These are phyloP conservation scores for Elaeagnus macrophylla DNA, from an alignment of 306 rosid species.

Conservation along the genomic window DNA sequence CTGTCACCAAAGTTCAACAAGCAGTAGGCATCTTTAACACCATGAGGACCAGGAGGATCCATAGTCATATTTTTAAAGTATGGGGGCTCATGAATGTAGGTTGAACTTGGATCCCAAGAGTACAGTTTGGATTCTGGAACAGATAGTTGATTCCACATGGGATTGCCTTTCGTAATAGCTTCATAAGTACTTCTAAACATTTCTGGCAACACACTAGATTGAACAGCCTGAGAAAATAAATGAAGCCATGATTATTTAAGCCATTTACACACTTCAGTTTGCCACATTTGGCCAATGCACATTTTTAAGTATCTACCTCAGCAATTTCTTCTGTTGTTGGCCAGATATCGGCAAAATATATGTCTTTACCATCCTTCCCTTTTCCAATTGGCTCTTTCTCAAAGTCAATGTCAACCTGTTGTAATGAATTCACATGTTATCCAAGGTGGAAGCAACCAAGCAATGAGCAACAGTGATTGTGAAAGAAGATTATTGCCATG, in stretches of 20 bases:
- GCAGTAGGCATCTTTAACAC: constrained; percentile 32
- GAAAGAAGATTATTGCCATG: neutral
- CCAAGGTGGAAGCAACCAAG: neutral
- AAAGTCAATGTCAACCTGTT: constrained; percentile 40
- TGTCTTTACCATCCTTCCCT: constrained; percentile 29
- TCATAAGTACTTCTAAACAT: constrained; percentile 37
- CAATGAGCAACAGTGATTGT: neutral
- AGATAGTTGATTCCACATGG: constrained; percentile 27
- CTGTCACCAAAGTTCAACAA: constrained; percentile 38
- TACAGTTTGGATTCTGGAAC: constrained; percentile 27
- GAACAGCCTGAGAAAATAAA: constrained; percentile 20
- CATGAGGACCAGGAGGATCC: constrained; percentile 28
- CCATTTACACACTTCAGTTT: neutral
- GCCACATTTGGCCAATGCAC: neutral
- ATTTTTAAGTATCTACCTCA: constrained; percentile 13
- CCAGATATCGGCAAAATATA: constrained; percentile 38
- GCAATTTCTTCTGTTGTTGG: constrained; percentile 40
- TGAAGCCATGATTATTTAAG: neutral
- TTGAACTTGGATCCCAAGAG: constrained; percentile 32
- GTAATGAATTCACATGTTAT: constrained; percentile 4
- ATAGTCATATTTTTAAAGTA: constrained; percentile 30
- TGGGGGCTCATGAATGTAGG: constrained; percentile 38
- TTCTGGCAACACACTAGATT: constrained; percentile 28
- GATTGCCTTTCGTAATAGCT: constrained; percentile 30
- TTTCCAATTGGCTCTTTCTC: constrained; percentile 32